These are phyloP conservation scores for Kwoniella newhampshirensis DNA, from an alignment of 768 basidiomycete species.

Conservation along the genomic window DNA sequence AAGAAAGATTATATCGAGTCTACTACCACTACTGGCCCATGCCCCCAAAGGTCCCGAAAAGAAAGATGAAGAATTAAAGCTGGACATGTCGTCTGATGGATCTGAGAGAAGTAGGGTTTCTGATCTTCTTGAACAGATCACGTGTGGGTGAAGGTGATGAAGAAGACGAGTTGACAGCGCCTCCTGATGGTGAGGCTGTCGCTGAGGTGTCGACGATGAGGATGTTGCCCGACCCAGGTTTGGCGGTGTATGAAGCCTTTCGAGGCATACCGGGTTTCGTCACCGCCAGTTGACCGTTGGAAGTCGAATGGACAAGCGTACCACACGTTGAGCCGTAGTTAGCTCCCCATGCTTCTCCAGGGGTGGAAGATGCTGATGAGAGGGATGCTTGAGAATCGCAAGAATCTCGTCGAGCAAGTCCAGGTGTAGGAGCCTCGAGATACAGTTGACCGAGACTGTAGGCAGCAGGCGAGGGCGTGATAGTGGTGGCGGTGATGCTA, in stretches of 20 bases:
- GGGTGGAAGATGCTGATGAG: conserved; percentile 24
- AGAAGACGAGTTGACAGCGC: conserved; percentile 3
- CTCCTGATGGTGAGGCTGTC: not conserved
- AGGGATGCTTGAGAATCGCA: conserved; percentile 23
- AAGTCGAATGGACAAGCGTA: conserved; percentile 31
- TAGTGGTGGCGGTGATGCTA: not conserved
- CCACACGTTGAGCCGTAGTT: conserved; percentile 19
- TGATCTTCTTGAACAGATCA: conserved; percentile 27
- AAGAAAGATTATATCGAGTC: not conserved
- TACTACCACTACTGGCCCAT: not conserved
- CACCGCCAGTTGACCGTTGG: conserved; percentile 31
- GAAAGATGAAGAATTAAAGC: conserved; percentile 4
- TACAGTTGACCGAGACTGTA: conserved; percentile 30
- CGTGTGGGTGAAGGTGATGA: conserved; percentile 25
- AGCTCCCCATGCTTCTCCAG: conserved; percentile 28
- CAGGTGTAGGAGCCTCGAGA: conserved; percentile 45
- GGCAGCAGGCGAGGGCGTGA: conserved; percentile 11
- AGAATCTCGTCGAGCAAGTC: conserved; percentile 39
- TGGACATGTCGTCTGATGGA: conserved; percentile 25
- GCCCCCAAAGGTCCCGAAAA: not conserved
- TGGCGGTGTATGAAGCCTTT: conserved; percentile 45
- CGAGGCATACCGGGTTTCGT: conserved; percentile 34
- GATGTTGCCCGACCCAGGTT: conserved; percentile 31
- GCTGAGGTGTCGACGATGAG: conserved; percentile 31
- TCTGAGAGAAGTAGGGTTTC: conserved; percentile 23